Evolutionary conservation across 2,329 filamentous ascomycete genomes (phyloP), one percentile per base, ranked within the genome.

Genomic region (Orbilia oligospora): DNA sequence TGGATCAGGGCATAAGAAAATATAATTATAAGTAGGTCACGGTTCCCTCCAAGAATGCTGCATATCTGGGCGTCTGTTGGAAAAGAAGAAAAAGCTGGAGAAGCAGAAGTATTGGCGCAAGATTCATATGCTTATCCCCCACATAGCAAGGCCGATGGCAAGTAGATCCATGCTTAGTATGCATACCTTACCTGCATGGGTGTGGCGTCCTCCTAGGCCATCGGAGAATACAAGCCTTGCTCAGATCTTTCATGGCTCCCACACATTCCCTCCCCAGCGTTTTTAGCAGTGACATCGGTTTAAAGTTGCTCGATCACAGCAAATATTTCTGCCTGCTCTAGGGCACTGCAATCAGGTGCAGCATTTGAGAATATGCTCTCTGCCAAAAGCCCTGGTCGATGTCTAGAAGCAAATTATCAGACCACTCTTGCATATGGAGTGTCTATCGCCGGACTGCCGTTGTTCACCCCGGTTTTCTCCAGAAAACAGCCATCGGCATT

Each of bases 391-490:
- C 55, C 51, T 24, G 38, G 27, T 49, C 48, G 48, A 46, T 53
- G 53, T 63, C 63, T 67, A 49, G 55, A 69, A 64, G n/a, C 22
- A 55, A 64, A 18, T 20, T 33, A 56, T 78, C 68, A 78, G 68
- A 58, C 75, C 75, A 78, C 75, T 72, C 75, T 78, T 78, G 75
- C 75, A 78, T 67, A 77, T 71, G 73, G 61, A 55, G 51, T 30
- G 44, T 36, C 33, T 75, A 63, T 49, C 41, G 41, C 70, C 70
- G 63, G 30, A n/a, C 24, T 56, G 20, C 38, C 36, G 14, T 66
- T 46, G 14, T 27, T 27, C 27, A 49, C 67, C 20, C 58, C 38
- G 56, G 27, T 30, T 67, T 71, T 67, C 51, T 64, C 38, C 51
- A 48, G 51, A 61, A 58, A 58, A 55, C 27, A 55, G n/a, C n/a